Evolutionary conservation across 1,284 basidiomycete genomes (phyloP), one percentile per base, ranked within the genome.

Genomic region (Tilletiopsis washingtonensis): DNA sequence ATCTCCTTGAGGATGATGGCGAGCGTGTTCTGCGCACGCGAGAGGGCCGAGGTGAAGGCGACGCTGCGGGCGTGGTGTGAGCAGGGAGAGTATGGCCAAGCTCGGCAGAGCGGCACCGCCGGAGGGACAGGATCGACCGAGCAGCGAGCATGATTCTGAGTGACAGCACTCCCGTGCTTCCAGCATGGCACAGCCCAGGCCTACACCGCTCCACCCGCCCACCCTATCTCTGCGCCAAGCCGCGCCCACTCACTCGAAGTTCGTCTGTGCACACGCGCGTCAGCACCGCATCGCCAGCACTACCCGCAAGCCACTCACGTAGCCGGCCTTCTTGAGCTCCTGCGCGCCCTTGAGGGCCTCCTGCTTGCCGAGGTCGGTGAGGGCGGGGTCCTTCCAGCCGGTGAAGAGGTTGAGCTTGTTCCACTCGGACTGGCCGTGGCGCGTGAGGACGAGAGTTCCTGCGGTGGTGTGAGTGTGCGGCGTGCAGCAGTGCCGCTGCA

Each of bases 41-140:
- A 63, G 29, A 77, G 68, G 25, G 64, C 75, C 12, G 76, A 77
- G 21, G 76, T 76, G 63, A 72, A 77, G 20, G 75, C 76, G 24
- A 73, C 53, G 61, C 74, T 73, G 51, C 65, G 68, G 43, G 54
- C 9, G 29, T n/a, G n/a, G n/a, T n/a, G n/a, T n/a, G n/a, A n/a
- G n/a, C n/a, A n/a, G n/a, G n/a, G n/a, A n/a, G n/a, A n/a, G n/a
- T n/a, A n/a, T n/a, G n/a, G n/a, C n/a, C n/a, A n/a, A n/a, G n/a
- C n/a, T n/a, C n/a, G n/a, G n/a, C n/a, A n/a, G n/a, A n/a, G n/a
- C n/a, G n/a, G n/a, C n/a, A n/a, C n/a, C n/a, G n/a, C n/a, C n/a
- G n/a, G n/a, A n/a, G n/a, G n/a, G n/a, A n/a, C n/a, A n/a, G n/a
- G n/a, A n/a, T n/a, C n/a, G n/a, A n/a, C n/a, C n/a, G n/a, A n/a